Evolutionary conservation across 2,329 filamentous ascomycete species (phyloP).

Genomic region (Chrysoporthe cubensis): DNA sequence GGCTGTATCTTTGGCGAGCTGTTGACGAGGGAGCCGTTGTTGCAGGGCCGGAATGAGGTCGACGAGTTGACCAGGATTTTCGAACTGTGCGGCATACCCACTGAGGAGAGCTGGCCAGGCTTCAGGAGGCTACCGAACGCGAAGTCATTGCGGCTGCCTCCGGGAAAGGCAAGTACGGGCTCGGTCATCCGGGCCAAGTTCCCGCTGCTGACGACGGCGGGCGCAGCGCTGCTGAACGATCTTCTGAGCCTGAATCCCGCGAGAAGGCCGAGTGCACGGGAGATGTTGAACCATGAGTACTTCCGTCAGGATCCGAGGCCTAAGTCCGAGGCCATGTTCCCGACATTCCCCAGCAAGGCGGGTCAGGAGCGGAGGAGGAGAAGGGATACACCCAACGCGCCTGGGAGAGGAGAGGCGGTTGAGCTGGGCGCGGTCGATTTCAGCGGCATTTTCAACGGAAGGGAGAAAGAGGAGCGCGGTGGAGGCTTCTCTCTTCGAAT

Average conservation of each 20-base stretch:
- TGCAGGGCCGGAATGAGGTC: conserved; percentile 91
- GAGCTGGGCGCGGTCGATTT: conserved; percentile 65
- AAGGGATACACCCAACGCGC: conserved; percentile 79
- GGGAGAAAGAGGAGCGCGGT: conserved; percentile 66
- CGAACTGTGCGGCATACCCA: conserved; percentile 83
- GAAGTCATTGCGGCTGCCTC: conserved; percentile 72
- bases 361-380: conserved; percentile 81
- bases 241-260: conserved; percentile 78
- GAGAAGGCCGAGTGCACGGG: conserved; percentile 68
- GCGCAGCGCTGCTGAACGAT: conserved; percentile 68
- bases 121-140: conserved; percentile 90
- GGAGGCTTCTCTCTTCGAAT: conserved; percentile 70
- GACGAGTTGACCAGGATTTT: conserved; percentile 89
- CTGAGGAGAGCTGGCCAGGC: conserved; percentile 79
- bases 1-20: conserved; percentile 96
- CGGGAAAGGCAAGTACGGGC: conserved; percentile 44
- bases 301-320: conserved; percentile 88
- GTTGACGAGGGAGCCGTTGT: conserved; percentile 76
- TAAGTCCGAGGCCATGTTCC: conserved; percentile 91
- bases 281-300: conserved; percentile 80
- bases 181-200: conserved; percentile 76
- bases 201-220: conserved; percentile 77
- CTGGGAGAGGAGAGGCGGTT: conserved; percentile 72
- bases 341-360: conserved; percentile 94
- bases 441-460: conserved; percentile 70